Base-by-base conservation (phyloP, 2,329 filamentous ascomycete genomes). In the Fusarium brachygibbosum region DNA sequence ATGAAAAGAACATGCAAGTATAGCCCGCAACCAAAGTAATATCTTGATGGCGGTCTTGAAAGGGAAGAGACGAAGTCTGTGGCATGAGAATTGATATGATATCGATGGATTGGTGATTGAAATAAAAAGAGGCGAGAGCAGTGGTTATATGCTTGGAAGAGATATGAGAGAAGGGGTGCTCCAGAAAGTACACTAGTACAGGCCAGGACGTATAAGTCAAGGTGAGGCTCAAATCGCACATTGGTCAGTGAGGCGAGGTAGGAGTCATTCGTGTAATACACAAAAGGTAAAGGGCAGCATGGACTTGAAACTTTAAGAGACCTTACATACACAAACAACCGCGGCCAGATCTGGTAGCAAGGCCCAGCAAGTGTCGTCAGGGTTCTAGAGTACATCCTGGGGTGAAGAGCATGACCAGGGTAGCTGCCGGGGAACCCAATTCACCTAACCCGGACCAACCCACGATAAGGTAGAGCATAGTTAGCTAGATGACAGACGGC, bases 221-320 rank as follows among this genome's bases (percentile, higher is more conserved):
- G 56, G 61, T 68, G 73, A 75, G 73, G 73, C 73, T 75, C 71
- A 70, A 74, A 73, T 59, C 53, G 73, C 73, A 75, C 71, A 70
- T 74, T 75, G 59, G 28, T 68, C 53, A 72, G 73, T 75, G 73
- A 75, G 73, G 73, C 73, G 73, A 61, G 68, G 65, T 38, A 63
- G 54, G 58, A 73, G 72, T 65, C 62, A 66, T 41, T 54, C 56
- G 58, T 68, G 63, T 69, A 58, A 60, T 58, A 60, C 67, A 65
- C 34, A 71, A 61, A 57, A 48, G 41, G 50, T 59, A 58, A 63
- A 68, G 41, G 63, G 53, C 60, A 64, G 29, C 58, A 60, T 63
- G 63, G 63, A 66, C 61, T 63, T 70, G 71, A 71, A 71, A 71
- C 65, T 59, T 61, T 57, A 55, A 58, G 61, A 60, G 48, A 68